Evolutionary conservation across 2,329 filamentous ascomycete species (phyloP).

Genomic region (Aschersonia sp.): DNA sequence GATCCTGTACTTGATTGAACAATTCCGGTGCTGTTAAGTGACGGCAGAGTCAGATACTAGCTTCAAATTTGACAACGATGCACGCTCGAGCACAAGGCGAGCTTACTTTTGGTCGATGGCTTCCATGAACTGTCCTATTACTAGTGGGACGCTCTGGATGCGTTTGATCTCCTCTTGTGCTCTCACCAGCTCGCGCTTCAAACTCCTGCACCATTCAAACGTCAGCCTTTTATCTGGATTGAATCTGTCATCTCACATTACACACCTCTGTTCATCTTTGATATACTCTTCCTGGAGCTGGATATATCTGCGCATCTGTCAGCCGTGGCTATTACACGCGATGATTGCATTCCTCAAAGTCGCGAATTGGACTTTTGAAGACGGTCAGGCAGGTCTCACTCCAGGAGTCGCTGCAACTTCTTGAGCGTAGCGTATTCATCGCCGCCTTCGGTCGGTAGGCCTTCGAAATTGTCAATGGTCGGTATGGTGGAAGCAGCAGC

Average conservation of each 20-base stretch:
- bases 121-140: constrained; percentile 99
- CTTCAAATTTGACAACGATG: neutral
- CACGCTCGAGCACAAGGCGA: neutral
- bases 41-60: too few relatives aligned
- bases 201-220: constrained; percentile 42
- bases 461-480: constrained; percentile 82
- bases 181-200: constrained; percentile 93
- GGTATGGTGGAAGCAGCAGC: constrained; percentile 59
- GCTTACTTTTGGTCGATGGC: constrained; percentile 95
- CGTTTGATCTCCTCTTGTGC: constrained; percentile 99
- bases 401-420: constrained; percentile 89
- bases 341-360: neutral
- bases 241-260: neutral
- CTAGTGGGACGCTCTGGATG: constrained; percentile 93
- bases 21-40: constrained; percentile 64
- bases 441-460: constrained; percentile 61
- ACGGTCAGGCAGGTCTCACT: constrained; percentile 40
- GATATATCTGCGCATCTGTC: constrained; percentile 51
- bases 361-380: neutral
- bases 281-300: constrained; percentile 99
- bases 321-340: constrained; percentile 6
- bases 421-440: constrained; percentile 95
- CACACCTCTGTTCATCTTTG: constrained; percentile 94
- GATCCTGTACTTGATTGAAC: constrained; percentile 97
- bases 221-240: constrained; percentile 7